Evolutionary conservation across 257 asterid genomes (phyloP), one percentile per base, ranked within the genome.

Genomic region (Mitragyna speciosa): DNA sequence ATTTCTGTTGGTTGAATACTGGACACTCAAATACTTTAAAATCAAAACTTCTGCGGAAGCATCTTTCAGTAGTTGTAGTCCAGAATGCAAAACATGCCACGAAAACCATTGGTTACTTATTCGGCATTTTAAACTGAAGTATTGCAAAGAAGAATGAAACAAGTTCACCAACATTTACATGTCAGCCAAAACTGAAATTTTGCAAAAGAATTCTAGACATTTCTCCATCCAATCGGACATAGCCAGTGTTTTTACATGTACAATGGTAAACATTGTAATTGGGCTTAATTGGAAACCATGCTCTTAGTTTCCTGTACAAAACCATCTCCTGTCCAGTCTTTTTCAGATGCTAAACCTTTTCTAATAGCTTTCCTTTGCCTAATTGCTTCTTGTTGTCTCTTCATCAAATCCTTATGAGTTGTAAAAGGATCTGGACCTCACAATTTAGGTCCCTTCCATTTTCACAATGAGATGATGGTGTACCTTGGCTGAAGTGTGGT

Each of bases 321-420:
- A 59, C 98, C 97, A 78, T 93, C 97, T 36, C 97, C 99, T 0
- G 99, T 95, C 99, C 99, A 95, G 89, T 95, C 98, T 84, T 87
- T 89, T 80, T 95, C 98, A 12, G 98, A 95, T 77, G 87, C 90
- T 86, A 90, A 81, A 3, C 98, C 99, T 87, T 93, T 85, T 87
- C 87, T 89, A 84, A 86, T 83, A 4, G 96, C 96, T 85, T 86
- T 93, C 81, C 97, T 86, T 77, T 87, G 90, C 7, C 86, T 89
- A 20, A 88, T 89, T 24, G 96, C 97, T 73, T 92, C 95, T 75
- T 93, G 87, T 66, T 95, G 97, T 80, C 92, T 85, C 76, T 56
- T 76, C 9, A 93, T 96, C 83, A 92, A 85, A 83, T 93, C 95
- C 68, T 17, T 89, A 76, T 92, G 97, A 12, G 97, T 91, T 10